Conservation (phyloP, 2,329 filamentous ascomycete genomes). For the Basipetospora chlamydospora region DNA sequence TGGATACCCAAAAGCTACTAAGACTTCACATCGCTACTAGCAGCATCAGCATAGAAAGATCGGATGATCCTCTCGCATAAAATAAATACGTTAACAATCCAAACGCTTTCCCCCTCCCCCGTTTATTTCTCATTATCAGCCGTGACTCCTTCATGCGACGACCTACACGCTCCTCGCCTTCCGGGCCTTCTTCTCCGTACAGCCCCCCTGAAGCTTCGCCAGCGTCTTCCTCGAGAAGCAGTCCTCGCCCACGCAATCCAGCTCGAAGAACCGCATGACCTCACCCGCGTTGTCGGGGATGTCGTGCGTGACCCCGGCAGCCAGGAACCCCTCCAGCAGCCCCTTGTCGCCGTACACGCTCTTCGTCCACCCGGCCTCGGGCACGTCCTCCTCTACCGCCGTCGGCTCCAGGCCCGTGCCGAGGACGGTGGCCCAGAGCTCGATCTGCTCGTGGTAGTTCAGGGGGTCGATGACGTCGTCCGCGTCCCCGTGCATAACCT, state of each 20-base stretch:
- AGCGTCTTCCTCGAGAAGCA: constrained; percentile 11
- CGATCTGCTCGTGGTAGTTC: constrained; percentile 39
- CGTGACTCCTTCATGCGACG: no score
- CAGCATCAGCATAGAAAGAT: not conserved
- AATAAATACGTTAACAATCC: no score
- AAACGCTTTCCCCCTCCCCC: no score
- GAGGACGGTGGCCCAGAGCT: constrained; percentile 32
- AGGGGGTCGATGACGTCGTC: constrained; percentile 35
- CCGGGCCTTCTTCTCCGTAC: not conserved
- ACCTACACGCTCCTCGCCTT: no score
- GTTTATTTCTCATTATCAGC: not conserved
- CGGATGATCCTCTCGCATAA: not conserved
- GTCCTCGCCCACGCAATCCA: constrained; percentile 7
- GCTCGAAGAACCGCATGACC: constrained; percentile 10
- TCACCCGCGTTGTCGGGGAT: constrained; percentile 10
- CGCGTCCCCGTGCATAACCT: constrained; percentile 39
- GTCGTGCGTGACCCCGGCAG: constrained; percentile 8
- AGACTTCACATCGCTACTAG: no score
- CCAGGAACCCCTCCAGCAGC: constrained; percentile 10
- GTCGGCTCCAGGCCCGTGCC: constrained; percentile 6
- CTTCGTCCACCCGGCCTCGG: constrained; percentile 9
- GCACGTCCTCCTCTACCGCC: constrained; percentile 3
- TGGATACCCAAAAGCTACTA: not conserved
- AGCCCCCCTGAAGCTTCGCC: not conserved
- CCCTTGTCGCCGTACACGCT: constrained; percentile 8